Evolutionary conservation across 148 eudicot genomes (phyloP).

Genomic region (Nepenthes mirabilis): DNA sequence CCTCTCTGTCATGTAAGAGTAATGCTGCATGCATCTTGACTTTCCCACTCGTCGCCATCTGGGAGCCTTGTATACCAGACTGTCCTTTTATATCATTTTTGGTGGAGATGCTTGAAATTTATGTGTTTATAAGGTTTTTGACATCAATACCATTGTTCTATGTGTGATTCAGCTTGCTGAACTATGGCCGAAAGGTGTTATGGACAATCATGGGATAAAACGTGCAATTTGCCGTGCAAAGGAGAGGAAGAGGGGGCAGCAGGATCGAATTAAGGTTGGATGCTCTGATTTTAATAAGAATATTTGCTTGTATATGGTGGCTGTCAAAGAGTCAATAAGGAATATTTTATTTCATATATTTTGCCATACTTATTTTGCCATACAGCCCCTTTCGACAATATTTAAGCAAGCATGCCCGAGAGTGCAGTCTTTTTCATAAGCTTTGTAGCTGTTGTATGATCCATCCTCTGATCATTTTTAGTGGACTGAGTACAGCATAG

Average conservation of each 20-base stretch:
- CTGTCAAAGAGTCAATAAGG: not conserved
- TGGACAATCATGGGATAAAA: conserved; percentile 95
- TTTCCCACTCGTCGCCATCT: no score
- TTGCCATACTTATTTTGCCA: not conserved
- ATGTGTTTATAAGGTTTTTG: no score
- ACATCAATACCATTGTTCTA: not conserved
- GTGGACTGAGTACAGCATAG: no score
- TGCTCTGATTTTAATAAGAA: not conserved
- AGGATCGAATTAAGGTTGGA: conserved; percentile 52
- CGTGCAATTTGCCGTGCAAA: conserved; percentile 91
- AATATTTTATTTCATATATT: not conserved
- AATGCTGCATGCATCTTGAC: no score
- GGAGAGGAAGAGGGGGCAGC: conserved; percentile 49
- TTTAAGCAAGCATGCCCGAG: no score
- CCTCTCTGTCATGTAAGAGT: no score
- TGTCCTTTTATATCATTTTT: no score
- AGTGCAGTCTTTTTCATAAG: no score
- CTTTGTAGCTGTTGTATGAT: no score
- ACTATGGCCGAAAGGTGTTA: conserved; percentile 84
- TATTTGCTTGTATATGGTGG: not conserved
- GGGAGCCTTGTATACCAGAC: no score
- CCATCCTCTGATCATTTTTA: no score
- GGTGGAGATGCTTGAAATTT: no score
- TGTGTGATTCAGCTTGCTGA: conserved; percentile 64
- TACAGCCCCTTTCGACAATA: not conserved